Percentiles rank a stretch among this genome's conserved stretches.
These are phyloP conservation scores for Talinum fruticosum DNA, from an alignment of 148 eudicot species.

Conservation along the genomic window DNA sequence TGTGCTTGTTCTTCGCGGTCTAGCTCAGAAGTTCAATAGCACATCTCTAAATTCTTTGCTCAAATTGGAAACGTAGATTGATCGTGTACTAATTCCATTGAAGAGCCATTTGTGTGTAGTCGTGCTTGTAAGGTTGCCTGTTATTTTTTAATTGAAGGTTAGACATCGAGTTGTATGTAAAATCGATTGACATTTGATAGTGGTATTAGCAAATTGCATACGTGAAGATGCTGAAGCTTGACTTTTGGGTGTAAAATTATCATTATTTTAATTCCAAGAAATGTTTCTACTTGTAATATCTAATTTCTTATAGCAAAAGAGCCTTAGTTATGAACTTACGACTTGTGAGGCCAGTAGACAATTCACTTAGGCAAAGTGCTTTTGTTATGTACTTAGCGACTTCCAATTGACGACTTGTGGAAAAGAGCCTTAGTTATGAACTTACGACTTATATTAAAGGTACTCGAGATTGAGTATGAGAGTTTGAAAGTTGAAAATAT, in stretches of 20 bases:
- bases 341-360: no score
- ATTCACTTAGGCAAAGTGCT: no score
- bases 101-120: constrained; percentile 9
- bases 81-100: constrained; percentile 12
- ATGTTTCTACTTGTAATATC: no score
- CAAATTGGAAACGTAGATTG: constrained; percentile 54
- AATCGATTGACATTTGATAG: neutral
- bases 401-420: no score
- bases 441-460: no score
- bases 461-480: no score
- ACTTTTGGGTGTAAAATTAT: neutral
- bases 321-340: no score
- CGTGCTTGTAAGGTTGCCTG: neutral
- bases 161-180: neutral
- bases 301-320: no score
- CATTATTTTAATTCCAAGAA: neutral
- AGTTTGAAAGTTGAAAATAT: no score
- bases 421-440: no score
- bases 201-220: neutral
- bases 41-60: constrained; percentile 89
- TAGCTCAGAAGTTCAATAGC: constrained; percentile 90
- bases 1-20: constrained; percentile 86
- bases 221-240: neutral
- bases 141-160: neutral
- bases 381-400: no score